A percentile compares a stretch with the other conserved stretches of the same genome.
phyloP scores from a whole-genome alignment of 1,139 yeast genomes.

The Debaryomyces sp. region DNA sequence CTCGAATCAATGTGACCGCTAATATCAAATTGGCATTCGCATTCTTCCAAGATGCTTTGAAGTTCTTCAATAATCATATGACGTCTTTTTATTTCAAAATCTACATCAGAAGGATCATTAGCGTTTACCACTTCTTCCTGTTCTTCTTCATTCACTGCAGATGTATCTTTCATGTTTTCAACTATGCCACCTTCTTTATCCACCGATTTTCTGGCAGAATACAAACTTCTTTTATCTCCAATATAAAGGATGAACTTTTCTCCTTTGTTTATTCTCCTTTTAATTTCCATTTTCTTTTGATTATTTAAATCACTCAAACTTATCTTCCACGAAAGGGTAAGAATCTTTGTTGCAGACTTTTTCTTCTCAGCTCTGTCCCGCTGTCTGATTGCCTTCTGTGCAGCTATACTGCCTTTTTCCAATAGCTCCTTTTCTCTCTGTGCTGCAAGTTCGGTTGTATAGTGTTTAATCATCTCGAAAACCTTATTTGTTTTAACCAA shows the following conservation, averaged over 20 bases:
- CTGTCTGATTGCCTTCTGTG: conserved; percentile 30
- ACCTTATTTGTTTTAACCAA: conserved; percentile 31
- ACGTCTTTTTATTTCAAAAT: conserved; percentile 35
- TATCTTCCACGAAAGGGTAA: conserved; percentile 43
- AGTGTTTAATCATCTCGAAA: conserved; percentile 37
- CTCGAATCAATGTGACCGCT: conserved; percentile 32
- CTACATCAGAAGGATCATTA: conserved; percentile 23
- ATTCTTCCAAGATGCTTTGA: conserved; percentile 28
- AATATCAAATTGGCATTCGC: conserved; percentile 31
- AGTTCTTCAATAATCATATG: conserved; percentile 31
- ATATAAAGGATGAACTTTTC: conserved; percentile 36
- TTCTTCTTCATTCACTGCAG: conserved; percentile 12
- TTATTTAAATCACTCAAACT: conserved; percentile 40
- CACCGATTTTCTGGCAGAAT: conserved; percentile 17
- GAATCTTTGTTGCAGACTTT: conserved; percentile 37
- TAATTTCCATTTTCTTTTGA: conserved; percentile 42
- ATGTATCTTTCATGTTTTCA: conserved; percentile 10
- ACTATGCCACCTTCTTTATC: conserved; percentile 19
- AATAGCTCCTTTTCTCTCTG: conserved; percentile 35
- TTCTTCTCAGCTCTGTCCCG: conserved; percentile 38
- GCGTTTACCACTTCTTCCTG: conserved; percentile 7
- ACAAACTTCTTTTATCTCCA: conserved; percentile 24
- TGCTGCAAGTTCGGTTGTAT: conserved; percentile 36
- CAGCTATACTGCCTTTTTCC: conserved; percentile 37
- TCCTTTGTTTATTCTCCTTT: conserved; percentile 33